Conservation (phyloP, 2,329 filamentous ascomycete genomes). For the Thielaviopsis euricoi region DNA sequence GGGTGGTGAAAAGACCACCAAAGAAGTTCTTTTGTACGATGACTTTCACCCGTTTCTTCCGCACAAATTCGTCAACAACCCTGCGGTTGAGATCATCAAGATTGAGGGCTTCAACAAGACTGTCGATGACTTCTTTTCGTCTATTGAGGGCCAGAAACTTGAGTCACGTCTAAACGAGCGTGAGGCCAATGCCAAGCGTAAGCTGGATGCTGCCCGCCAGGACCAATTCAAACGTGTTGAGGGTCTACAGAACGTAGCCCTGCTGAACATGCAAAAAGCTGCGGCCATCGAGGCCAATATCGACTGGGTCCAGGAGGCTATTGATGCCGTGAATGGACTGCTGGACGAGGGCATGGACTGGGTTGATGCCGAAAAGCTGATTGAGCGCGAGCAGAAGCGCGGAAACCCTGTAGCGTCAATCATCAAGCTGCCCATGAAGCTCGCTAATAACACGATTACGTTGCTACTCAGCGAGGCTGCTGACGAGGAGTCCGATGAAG, state of each 20-base stretch:
- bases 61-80: slow-evolving; percentile 55
- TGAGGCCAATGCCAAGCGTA: slow-evolving; percentile 65
- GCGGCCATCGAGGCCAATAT: slow-evolving; percentile 81
- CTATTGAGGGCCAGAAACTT: slow-evolving; percentile 82
- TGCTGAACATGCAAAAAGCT: slow-evolving; percentile 73
- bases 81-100: slow-evolving; percentile 50
- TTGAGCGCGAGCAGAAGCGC: slow-evolving; percentile 69
- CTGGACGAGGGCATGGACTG: slow-evolving; percentile 93
- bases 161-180: slow-evolving; percentile 69
- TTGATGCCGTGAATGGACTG: slow-evolving; percentile 82
- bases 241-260: slow-evolving; percentile 64
- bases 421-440: slow-evolving; percentile 73
- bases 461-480: slow-evolving; percentile 58
- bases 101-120: slow-evolving; percentile 82
- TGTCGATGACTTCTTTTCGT: slow-evolving; percentile 94
- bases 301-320: slow-evolving; percentile 81
- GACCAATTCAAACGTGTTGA: slow-evolving; percentile 79
- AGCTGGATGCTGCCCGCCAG: slow-evolving; percentile 65
- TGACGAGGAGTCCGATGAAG: slow-evolving; percentile 42
- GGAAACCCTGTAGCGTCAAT: slow-evolving; percentile 74
- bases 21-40: slow-evolving; percentile 55
- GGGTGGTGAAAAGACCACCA: slow-evolving; percentile 19
- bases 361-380: slow-evolving; percentile 75
- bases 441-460: slow-evolving; percentile 80
- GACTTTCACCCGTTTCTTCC: slow-evolving; percentile 93